A percentile compares a stretch with the other conserved stretches of the same genome.
phyloP scores from a whole-genome alignment of 495 filamentous ascomycete species.

The Xylaria grammica region DNA sequence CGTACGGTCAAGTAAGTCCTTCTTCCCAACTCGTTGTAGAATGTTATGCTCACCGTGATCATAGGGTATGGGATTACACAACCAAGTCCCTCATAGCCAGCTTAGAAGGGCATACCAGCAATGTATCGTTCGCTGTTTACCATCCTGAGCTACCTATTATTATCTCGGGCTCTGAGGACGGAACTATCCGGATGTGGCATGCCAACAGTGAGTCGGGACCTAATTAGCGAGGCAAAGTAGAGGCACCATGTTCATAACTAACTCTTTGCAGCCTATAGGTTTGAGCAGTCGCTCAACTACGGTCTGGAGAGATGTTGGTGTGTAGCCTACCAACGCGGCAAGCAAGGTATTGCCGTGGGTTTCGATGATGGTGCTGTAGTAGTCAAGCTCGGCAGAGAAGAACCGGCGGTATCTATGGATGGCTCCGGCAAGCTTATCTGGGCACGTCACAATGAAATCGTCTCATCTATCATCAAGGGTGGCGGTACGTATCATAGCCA shows the following conservation, averaged over 20 bases:
- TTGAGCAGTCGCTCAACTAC: constrained; percentile 95
- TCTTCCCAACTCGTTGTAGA: background rate
- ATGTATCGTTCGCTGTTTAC: constrained; percentile 98
- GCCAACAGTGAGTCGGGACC: constrained; percentile 51
- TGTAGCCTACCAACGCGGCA: constrained; percentile 90
- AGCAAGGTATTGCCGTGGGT: constrained; percentile 91
- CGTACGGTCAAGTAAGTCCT: constrained; percentile 72
- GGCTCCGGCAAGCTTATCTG: constrained; percentile 92
- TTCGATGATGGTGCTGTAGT: constrained; percentile 99
- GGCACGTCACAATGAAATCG: constrained; percentile 91
- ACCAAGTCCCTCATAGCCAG: constrained; percentile 97
- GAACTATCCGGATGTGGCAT: constrained; percentile 98
- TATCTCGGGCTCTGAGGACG: constrained; percentile 97
- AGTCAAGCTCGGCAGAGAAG: constrained; percentile 95
- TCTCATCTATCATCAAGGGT: constrained; percentile 94
- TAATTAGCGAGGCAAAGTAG: background rate
- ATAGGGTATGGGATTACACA: constrained; percentile 90
- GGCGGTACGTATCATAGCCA: constrained; percentile 53
- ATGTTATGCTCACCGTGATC: background rate
- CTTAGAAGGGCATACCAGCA: constrained; percentile 95
- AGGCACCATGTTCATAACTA: background rate
- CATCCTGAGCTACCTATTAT: constrained; percentile 97
- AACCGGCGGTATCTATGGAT: constrained; percentile 98
- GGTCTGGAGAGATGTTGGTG: constrained; percentile 97
- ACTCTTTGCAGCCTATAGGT: constrained; percentile 77